Conservation (phyloP, 2,329 filamentous ascomycete genomes). For the Dryadomyces quercivorus region DNA sequence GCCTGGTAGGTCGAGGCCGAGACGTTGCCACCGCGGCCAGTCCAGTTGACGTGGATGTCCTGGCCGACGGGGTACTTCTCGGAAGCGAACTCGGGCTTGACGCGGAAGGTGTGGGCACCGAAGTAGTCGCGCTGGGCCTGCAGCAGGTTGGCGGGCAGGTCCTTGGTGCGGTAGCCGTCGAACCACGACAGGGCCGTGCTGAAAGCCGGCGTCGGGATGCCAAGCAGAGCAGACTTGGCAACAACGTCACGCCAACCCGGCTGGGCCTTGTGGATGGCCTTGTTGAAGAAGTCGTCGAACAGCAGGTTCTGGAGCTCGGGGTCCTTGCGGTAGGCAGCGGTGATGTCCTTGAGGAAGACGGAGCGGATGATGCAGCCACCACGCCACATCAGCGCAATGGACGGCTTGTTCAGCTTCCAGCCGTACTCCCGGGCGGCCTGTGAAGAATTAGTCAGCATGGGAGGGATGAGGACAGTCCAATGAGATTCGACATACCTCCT, state of each 20-base stretch:
- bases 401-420: constrained; percentile 99
- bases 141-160: constrained; percentile 94
- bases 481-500: constrained; percentile 68
- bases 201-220: constrained; percentile 94
- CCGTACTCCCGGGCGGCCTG: constrained; percentile 88
- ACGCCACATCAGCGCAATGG: constrained; percentile 99
- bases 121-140: constrained; percentile 99
- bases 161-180: constrained; percentile 94
- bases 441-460: constrained; percentile 14
- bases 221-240: constrained; percentile 81
- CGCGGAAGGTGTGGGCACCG: constrained; percentile 79
- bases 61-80: constrained; percentile 72
- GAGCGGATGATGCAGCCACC: constrained; percentile 99
- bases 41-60: constrained; percentile 99
- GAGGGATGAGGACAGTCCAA: neutral
- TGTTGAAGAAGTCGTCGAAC: constrained; percentile 99
- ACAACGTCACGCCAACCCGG: constrained; percentile 85
- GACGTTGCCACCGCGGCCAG: constrained; percentile 91
- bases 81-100: constrained; percentile 70
- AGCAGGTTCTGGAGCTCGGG: constrained; percentile 94
- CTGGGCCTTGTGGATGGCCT: constrained; percentile 95
- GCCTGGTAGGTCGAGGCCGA: constrained; percentile 96
- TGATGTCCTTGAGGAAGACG: constrained; percentile 99
- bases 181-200: constrained; percentile 96
- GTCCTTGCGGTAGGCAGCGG: constrained; percentile 86